These are phyloP conservation scores for Fusarium poae DNA, from an alignment of 2,329 filamentous ascomycete genomes.

Conservation along the genomic window DNA sequence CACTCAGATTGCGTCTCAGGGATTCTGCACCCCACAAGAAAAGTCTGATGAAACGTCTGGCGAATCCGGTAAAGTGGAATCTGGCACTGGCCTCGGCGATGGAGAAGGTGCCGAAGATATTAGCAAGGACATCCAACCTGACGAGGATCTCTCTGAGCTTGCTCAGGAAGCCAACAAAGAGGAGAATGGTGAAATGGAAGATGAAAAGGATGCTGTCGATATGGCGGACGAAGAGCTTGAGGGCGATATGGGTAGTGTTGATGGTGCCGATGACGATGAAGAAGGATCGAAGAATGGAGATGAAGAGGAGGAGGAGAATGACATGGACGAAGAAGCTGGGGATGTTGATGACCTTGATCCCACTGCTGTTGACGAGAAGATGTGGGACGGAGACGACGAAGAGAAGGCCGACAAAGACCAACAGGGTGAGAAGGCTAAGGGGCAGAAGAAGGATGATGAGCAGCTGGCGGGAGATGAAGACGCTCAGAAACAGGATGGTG, in stretches of 20 bases:
- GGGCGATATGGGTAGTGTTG: conserved; percentile 79
- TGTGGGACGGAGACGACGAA: conserved; percentile 92
- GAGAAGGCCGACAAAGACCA: conserved; percentile 87
- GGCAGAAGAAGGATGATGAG: conserved; percentile 74
- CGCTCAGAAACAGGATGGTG: conserved; percentile 61
- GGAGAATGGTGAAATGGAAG: conserved; percentile 75
- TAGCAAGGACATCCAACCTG: conserved; percentile 93
- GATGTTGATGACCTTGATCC: conserved; percentile 92
- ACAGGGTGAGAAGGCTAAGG: conserved; percentile 78
- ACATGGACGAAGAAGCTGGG: conserved; percentile 90
- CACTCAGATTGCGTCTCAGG: conserved; percentile 81
- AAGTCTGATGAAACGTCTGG: conserved; percentile 78
- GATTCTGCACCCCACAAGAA: conserved; percentile 92
- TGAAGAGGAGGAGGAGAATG: conserved; percentile 75
- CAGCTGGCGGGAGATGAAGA: conserved; percentile 71
- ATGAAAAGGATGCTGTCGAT: conserved; percentile 88
- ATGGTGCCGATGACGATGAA: conserved; percentile 71
- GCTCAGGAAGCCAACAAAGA: conserved; percentile 85
- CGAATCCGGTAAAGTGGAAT: conserved; percentile 84
- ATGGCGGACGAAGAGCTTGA: conserved; percentile 94
- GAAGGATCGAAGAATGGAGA: conserved; percentile 72
- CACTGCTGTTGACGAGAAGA: conserved; percentile 94
- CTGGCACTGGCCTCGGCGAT: conserved; percentile 92
- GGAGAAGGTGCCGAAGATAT: conserved; percentile 97
- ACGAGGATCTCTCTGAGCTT: conserved; percentile 92